Percentiles rank a stretch among this genome's conserved stretches.
Conservation (phyloP, 2,329 filamentous ascomycete species). For the Diaporthe sp. region DNA sequence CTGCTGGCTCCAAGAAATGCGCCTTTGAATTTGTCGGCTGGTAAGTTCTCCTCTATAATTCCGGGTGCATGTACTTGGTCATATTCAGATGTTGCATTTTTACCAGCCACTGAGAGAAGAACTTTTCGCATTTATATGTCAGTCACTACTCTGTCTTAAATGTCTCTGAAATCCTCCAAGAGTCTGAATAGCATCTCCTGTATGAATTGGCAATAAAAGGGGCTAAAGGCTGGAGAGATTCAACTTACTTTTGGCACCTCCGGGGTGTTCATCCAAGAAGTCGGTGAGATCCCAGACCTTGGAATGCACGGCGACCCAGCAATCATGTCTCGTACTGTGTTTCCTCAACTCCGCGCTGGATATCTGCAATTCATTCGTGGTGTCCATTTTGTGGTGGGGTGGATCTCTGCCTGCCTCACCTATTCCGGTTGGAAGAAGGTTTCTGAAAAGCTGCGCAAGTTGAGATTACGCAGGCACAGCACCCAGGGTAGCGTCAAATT, state of each 20-base stretch:
- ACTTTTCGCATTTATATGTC: conserved; percentile 18
- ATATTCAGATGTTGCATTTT: conserved; percentile 49
- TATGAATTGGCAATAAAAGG: accelerated
- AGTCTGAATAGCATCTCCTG: too few relatives aligned
- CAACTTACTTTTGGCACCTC: conserved; percentile 52
- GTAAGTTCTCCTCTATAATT: conserved; percentile 21
- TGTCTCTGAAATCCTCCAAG: accelerated
- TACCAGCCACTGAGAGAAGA: conserved; percentile 6
- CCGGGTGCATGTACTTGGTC: conserved; percentile 66
- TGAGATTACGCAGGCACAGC: not conserved
- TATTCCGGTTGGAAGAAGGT: not conserved
- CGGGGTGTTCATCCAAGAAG: conserved; percentile 65
- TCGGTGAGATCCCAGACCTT: conserved; percentile 79
- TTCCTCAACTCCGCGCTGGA: conserved; percentile 55
- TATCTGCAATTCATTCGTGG: not conserved
- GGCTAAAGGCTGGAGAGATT: too few relatives aligned
- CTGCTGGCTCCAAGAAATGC: conserved; percentile 7
- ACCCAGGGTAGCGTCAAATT: not conserved
- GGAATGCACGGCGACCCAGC: conserved; percentile 79
- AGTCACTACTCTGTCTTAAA: not conserved
- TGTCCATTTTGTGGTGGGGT: conserved; percentile 22
- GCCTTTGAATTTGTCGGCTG: conserved; percentile 13
- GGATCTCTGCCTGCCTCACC: not conserved
- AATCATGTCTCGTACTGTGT: conserved; percentile 64
- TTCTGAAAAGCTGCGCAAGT: not conserved